Base-by-base conservation (phyloP, 116 monocot species). In the Iris pallida region DNA sequence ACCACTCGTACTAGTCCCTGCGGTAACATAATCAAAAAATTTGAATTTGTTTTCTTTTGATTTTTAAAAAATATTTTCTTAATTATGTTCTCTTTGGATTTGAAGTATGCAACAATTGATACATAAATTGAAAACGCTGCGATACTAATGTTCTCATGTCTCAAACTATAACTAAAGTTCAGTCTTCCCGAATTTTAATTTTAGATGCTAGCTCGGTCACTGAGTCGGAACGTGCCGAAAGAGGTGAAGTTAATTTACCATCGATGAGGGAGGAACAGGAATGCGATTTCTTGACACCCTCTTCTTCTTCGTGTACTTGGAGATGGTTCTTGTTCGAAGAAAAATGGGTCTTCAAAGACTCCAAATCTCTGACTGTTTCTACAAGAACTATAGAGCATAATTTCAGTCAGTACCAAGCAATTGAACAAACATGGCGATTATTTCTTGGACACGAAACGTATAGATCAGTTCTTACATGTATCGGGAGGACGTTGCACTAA, bases 261-360 rank as follows among this genome's bases (percentile, higher is more conserved):
- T 67, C 66, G 3, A 67, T 67, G 66, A 40, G 53, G 4, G 52
- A 30, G 0, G 66, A 67, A 54, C 66, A 67, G 2, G 66, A 54
- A 48, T 48, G 3, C 0, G 46, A 63, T 45, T 5, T 1, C 9
- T 6, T 3, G 11, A 5, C 9, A 5, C 45, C 47, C 6, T 16
- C 8, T 8, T 19, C 18, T 10, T 63, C 63, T 67, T 51, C 42
- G n/a, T 6, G 18, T 5, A 4, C 66, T 53, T 54, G 66, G 8
- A 67, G 66, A 16, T 15, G 18, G 42, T 20, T 54, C 53, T 67
- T 40, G 16, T 14, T 41, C 45, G 66, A 53, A 42, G 42, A 53
- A 42, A 67, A 7, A 42, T 41, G 53, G 12, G 40, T 41, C 30
- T 15, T 66, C 6, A 65, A 52, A 30, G 51, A 52, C 15, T 65